phyloP scores from a whole-genome alignment of 129 eudicot species.

The Lonicera japonica region DNA sequence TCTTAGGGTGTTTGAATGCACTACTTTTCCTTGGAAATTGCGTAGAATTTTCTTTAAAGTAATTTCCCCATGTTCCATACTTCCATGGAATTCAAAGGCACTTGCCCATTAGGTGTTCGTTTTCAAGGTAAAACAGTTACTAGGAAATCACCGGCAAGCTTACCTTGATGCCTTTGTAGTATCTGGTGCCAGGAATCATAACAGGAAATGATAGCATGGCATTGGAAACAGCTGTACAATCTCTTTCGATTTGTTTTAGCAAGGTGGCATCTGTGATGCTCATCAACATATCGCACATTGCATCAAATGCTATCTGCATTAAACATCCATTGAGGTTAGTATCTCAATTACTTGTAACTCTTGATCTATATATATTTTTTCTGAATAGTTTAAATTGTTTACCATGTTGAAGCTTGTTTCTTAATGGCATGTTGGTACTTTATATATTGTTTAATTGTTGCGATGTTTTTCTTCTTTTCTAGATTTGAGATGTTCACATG shows the following conservation, averaged over 20 bases:
- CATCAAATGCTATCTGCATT: constrained; percentile 49
- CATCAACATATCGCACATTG: constrained; percentile 53
- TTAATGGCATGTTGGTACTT: background rate
- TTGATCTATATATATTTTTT: background rate
- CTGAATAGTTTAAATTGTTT: background rate
- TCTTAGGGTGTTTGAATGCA: background rate
- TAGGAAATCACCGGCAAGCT: background rate
- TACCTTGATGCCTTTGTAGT: constrained; percentile 63
- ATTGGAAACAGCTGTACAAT: constrained; percentile 31
- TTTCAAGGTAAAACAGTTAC: background rate
- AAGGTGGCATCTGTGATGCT: constrained; percentile 37
- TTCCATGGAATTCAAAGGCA: too few species aligned
- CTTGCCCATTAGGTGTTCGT: too few species aligned
- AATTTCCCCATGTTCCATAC: too few species aligned
- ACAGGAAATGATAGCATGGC: constrained; percentile 50
- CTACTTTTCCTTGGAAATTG: background rate
- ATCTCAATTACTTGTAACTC: background rate
- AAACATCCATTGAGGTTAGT: constrained; percentile 4
- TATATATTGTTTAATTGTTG: background rate
- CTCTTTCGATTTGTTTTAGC: constrained; percentile 36
- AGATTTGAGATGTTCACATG: background rate
- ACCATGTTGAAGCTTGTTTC: background rate
- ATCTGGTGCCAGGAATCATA: constrained; percentile 66
- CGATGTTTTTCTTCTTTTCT: background rate
- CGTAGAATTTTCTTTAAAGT: too few species aligned